Evolutionary conservation across 768 basidiomycete genomes (phyloP).

Genomic region (Tubosaeta brunneosetosa): DNA sequence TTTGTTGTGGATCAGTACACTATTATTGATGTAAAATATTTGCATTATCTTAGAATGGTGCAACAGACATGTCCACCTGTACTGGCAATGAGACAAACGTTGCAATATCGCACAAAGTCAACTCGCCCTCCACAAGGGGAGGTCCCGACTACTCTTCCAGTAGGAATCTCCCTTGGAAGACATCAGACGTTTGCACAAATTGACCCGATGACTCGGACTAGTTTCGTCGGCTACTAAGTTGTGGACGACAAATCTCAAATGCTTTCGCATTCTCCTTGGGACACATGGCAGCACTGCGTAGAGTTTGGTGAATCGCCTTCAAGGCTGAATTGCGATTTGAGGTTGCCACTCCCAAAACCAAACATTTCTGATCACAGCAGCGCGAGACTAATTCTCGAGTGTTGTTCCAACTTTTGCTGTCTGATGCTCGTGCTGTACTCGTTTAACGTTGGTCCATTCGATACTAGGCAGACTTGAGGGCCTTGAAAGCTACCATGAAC

Average conservation of each 20-base stretch:
- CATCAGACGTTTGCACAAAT: too few species aligned
- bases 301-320: too few species aligned
- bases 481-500: conserved; percentile 31
- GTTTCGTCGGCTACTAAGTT: too few species aligned
- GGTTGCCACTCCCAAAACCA: background rate
- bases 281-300: too few species aligned
- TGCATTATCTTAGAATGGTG: conserved; percentile 20
- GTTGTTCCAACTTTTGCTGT: conserved; percentile 33
- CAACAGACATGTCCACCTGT: conserved; percentile 7
- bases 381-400: conserved; percentile 25
- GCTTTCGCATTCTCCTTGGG: too few species aligned
- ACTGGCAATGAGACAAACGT: background rate
- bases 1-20: conserved; percentile 19
- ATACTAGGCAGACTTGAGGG: conserved; percentile 37
- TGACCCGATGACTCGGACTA: too few species aligned
- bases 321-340: too few species aligned
- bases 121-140: too few species aligned
- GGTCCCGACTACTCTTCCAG: too few species aligned
- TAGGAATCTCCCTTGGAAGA: background rate
- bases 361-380: background rate
- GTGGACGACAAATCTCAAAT: too few species aligned
- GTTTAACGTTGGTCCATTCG: conserved; percentile 35
- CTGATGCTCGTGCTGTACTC: conserved; percentile 34
- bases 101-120: too few species aligned
- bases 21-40: conserved; percentile 27